Conservation (phyloP, 176 grass and related monocot species). For the Zea mays region Zm-B73-REFERENCE-NAM-5.0 NC_050101.1:161913501-161914000, state of each 20-base stretch:
- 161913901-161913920: background rate
- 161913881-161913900: conserved; percentile 23
- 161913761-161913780: background rate
- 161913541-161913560: background rate
- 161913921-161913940: background rate
- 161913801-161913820: too few species aligned
- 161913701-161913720: background rate
- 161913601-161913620: conserved; percentile 25
- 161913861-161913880: background rate
- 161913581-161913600: background rate
- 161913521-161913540: conserved; percentile 15
- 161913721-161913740: background rate
- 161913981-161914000: background rate
- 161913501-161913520: background rate
- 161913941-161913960: conserved; percentile 21
- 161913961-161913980: background rate
- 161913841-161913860: background rate
- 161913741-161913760: conserved; percentile 3
- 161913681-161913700: background rate
- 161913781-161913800: background rate
- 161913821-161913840: background rate
- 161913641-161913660: conserved; percentile 13
- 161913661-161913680: background rate
- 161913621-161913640: background rate
- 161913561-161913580: background rate